Percentiles rank a stretch among this genome's conserved stretches.
These are phyloP conservation scores for Claviceps arundinis DNA, from an alignment of 2,329 filamentous ascomycete genomes.

Conservation along the genomic window DNA sequence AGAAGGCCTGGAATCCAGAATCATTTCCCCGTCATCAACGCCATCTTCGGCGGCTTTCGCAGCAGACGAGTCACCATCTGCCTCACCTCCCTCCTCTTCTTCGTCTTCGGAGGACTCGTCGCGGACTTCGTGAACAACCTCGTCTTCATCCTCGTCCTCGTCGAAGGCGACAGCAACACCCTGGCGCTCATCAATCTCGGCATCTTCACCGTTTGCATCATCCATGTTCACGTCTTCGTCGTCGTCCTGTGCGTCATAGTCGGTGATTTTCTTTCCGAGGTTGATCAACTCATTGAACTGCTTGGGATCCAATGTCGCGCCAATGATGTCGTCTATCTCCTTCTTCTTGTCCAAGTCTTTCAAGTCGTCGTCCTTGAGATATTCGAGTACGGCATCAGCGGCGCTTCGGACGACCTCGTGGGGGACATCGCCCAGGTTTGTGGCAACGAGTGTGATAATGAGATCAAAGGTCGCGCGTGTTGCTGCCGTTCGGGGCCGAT, in stretches of 20 bases:
- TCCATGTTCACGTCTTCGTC: conserved; percentile 75
- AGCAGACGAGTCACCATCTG: conserved; percentile 23
- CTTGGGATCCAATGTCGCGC: conserved; percentile 68
- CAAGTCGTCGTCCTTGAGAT: conserved; percentile 84
- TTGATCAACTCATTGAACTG: conserved; percentile 97
- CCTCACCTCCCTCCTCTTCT: conserved; percentile 40
- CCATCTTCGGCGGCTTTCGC: conserved; percentile 25
- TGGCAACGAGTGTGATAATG: conserved; percentile 81
- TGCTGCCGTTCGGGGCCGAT: conserved; percentile 79
- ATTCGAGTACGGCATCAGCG: conserved; percentile 81
- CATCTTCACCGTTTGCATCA: conserved; percentile 48
- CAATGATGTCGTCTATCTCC: conserved; percentile 86
- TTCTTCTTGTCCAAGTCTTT: conserved; percentile 99
- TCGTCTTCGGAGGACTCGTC: conserved; percentile 80
- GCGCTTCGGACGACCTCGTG: conserved; percentile 87
- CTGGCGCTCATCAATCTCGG: conserved; percentile 83
- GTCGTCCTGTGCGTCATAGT: conserved; percentile 93
- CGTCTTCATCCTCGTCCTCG: conserved; percentile 73
- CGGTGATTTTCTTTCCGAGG: conserved; percentile 95
- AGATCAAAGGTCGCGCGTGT: conserved; percentile 90
- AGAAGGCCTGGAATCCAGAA: conserved; percentile 56
- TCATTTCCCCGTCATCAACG: conserved; percentile 64
- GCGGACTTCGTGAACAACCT: conserved; percentile 70
- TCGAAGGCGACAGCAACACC: conserved; percentile 97
- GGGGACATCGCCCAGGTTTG: conserved; percentile 80